Evolutionary conservation across 768 basidiomycete species (phyloP), one percentile per base, ranked within the genome.

Genomic region (Mycena vitilis): DNA sequence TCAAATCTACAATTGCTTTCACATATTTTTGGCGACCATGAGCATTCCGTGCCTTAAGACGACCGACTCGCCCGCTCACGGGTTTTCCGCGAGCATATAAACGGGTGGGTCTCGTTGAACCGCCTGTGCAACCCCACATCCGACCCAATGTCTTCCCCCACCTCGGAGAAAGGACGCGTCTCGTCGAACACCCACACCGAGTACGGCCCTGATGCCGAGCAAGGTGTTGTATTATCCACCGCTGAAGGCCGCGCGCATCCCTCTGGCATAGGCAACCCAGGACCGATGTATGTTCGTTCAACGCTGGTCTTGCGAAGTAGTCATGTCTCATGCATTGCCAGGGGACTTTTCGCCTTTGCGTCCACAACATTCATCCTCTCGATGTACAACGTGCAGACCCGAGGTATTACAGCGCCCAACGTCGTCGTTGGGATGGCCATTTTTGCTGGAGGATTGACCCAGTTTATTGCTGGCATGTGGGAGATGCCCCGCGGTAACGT

Each of bases 391-490:
- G 83, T 87, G 12, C 78, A 82, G 25, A 83, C 86, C 0, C 85
- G 88, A 20, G 77, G 80, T 1, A 78, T 92, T 52, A 65, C 77
- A 25, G 77, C 75, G 2, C 85, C 90, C 49, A 91, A 93, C 63
- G 85, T 88, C 37, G 84, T 93, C 60, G 83, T 93, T 52, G 94
- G 93, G 37, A 92, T 95, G 92, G 89, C 91, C 6, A 74, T 92
- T 67, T 91, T 88, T 61, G 74, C 85, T 54, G 93, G 94, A 34
- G 94, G 94, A 54, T 87, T 95, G n/a, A 85, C 83, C 12, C 94
- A 95, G 74, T 82, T 95, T 68, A 74, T 94, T 34, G 93, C 92
- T 4, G 94, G 94, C 52, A 93, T 94, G 88, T 94, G 92, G 92
- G 87, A 88, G 76, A 86, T 88, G 69, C 83, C 86, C 1, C 79